phyloP scores from a whole-genome alignment of 306 rosid species.

The Quercus parvula region DNA sequence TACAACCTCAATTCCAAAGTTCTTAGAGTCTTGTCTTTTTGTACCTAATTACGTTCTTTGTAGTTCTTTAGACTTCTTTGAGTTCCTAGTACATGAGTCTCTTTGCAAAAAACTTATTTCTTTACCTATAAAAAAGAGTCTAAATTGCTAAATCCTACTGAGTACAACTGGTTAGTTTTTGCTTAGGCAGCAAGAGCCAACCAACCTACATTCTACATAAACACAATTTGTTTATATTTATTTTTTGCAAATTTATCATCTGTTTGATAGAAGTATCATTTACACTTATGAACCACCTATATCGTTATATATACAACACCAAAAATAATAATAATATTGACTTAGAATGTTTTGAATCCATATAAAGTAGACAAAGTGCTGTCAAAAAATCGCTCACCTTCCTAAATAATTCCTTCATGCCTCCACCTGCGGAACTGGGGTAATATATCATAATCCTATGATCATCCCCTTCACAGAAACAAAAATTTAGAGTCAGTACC shows the following conservation, averaged over 20 bases:
- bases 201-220: conserved; percentile 10
- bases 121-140: too few relatives aligned
- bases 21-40: too few relatives aligned
- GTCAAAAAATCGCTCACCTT: conserved; percentile 62
- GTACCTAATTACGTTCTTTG: too few relatives aligned
- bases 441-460: conserved; percentile 98
- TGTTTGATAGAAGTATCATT: background rate
- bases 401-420: conserved; percentile 97
- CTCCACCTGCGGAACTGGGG: conserved; percentile 99
- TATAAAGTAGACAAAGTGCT: conserved; percentile 21
- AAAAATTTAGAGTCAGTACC: conserved; percentile 35
- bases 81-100: too few relatives aligned
- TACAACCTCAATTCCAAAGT: too few relatives aligned
- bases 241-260: background rate
- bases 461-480: conserved; percentile 75
- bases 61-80: too few relatives aligned
- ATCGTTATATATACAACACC: conserved; percentile 14
- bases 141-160: background rate
- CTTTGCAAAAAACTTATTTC: too few relatives aligned
- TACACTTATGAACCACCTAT: background rate
- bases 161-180: conserved; percentile 6
- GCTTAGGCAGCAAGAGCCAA: conserved; percentile 15
- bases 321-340: background rate
- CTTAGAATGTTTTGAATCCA: background rate
- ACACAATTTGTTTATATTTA: background rate